Evolutionary conservation across 2,329 filamentous ascomycete genomes (phyloP).

Genomic region (Pyricularia grisea): DNA sequence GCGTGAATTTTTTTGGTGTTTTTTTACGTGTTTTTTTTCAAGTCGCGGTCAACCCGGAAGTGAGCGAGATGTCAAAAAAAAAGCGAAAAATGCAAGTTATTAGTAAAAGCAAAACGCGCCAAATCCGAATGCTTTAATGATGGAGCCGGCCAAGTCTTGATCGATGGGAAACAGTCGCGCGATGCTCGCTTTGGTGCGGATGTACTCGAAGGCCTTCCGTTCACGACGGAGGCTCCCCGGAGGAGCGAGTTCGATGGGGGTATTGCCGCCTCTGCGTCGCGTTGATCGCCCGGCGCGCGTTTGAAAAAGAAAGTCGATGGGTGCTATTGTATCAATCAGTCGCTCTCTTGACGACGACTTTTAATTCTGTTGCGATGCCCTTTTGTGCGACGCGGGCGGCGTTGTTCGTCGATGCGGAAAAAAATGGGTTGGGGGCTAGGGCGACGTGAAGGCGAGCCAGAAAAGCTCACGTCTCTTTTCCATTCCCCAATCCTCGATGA

Average conservation of each 20-base stretch:
- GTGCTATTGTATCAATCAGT: constrained; percentile 1
- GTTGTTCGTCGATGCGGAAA: constrained; percentile 3
- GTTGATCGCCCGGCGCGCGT: constrained; percentile 3
- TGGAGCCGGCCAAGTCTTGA: neutral
- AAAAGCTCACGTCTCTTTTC: constrained; percentile 28
- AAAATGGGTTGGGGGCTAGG: neutral
- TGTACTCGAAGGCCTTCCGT: constrained; percentile 1
- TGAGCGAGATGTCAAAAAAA: neutral
- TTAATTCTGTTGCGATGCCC: constrained; percentile 8
- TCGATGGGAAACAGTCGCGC: neutral
- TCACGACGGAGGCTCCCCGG: constrained; percentile 4
- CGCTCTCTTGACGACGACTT: neutral
- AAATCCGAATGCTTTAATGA: neutral
- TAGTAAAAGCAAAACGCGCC: neutral
- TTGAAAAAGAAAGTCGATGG: neutral
- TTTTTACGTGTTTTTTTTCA: neutral
- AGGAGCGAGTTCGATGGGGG: constrained; percentile 6
- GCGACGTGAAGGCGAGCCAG: constrained; percentile 21
- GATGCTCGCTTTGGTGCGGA: neutral
- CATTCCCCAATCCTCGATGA: constrained; percentile 22
- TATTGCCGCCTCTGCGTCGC: constrained; percentile 5
- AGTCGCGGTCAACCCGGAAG: constrained; percentile 2
- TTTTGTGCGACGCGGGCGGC: constrained; percentile 38
- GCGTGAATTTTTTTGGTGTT: neutral
- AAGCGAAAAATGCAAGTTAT: neutral